Conservation (phyloP, 2,329 filamentous ascomycete genomes). For the Trichoderma guizhouense region DNA sequence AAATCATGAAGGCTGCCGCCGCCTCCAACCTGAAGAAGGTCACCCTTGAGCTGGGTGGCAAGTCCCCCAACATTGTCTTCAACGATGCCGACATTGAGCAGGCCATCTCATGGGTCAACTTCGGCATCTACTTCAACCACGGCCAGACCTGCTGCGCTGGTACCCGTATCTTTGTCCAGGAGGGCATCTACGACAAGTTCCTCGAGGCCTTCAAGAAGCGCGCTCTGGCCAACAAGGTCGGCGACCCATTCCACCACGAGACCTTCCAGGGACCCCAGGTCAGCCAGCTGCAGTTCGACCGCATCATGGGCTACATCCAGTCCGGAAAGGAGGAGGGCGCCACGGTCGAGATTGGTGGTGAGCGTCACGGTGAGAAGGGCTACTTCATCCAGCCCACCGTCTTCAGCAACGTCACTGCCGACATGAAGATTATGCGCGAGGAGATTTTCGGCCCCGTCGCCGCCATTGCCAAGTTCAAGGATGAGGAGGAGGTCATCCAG, state of each 20-base stretch:
- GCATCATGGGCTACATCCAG: conserved; percentile 81
- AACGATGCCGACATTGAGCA: conserved; percentile 74
- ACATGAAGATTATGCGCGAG: conserved; percentile 91
- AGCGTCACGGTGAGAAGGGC: conserved; percentile 66
- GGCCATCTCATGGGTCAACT: conserved; percentile 75
- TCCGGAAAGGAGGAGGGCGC: conserved; percentile 59
- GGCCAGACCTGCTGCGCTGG: conserved; percentile 70
- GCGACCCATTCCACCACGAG: conserved; percentile 73
- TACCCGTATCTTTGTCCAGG: conserved; percentile 82
- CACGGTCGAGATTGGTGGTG: conserved; percentile 54
- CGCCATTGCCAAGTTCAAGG: conserved; percentile 82
- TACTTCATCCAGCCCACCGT: conserved; percentile 93
- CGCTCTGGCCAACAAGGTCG: conserved; percentile 70
- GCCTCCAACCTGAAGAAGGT: conserved; percentile 79
- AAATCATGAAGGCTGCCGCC: conserved; percentile 78
- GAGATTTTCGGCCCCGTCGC: conserved; percentile 91
- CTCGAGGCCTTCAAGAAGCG: conserved; percentile 75
- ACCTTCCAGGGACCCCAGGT: conserved; percentile 91
- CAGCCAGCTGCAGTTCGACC: conserved; percentile 80
- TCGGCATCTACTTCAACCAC: conserved; percentile 64
- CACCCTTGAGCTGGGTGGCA: conserved; percentile 74
- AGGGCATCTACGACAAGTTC: conserved; percentile 85
- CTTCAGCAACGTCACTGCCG: conserved; percentile 73
- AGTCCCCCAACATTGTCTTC: conserved; percentile 79
- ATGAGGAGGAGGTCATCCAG: conserved; percentile 72